Conservation (phyloP, 257 asterid genomes). For the Leptodermis oblonga region DNA sequence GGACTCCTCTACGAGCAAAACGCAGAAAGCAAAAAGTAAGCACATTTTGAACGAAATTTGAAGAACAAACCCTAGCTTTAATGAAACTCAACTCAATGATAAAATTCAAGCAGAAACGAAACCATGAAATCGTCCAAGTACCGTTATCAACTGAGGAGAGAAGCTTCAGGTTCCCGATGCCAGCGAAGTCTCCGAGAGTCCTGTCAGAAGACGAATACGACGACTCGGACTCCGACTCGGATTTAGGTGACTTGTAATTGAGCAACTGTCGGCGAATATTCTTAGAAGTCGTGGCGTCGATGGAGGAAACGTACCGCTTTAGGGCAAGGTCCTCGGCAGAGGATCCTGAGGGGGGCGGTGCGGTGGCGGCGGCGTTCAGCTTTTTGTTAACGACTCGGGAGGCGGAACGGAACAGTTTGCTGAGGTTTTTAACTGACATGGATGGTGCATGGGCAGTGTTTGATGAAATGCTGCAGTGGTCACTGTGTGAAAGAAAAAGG, state of each 20-base stretch:
- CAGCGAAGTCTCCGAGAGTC: conserved; percentile 29
- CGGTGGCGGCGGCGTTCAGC: neutral
- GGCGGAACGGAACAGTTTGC: conserved; percentile 44
- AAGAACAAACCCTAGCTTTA: too few relatives aligned
- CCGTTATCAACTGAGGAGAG: conserved; percentile 36
- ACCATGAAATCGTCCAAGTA: conserved; percentile 12
- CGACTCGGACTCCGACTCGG: conserved; percentile 7
- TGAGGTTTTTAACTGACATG: conserved; percentile 50
- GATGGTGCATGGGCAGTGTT: conserved; percentile 10
- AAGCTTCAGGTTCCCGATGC: conserved; percentile 33
- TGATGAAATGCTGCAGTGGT: conserved; percentile 9
- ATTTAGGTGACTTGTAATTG: conserved; percentile 11
- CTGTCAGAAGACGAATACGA: conserved; percentile 6
- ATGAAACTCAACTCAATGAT: neutral
- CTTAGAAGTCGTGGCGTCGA: conserved; percentile 25
- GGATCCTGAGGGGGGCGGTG: conserved; percentile 28
- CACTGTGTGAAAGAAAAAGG: neutral
- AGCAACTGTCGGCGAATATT: conserved; percentile 20
- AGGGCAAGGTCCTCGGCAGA: conserved; percentile 32
- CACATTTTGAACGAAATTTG: neutral
- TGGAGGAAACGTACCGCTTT: conserved; percentile 37
- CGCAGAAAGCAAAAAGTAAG: neutral
- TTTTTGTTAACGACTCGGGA: conserved; percentile 19
- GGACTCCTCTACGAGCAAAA: conserved; percentile 35
- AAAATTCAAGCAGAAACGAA: conserved; percentile 4